phyloP scores from a whole-genome alignment of 768 basidiomycete genomes.

The Mycena haematopus region DNA sequence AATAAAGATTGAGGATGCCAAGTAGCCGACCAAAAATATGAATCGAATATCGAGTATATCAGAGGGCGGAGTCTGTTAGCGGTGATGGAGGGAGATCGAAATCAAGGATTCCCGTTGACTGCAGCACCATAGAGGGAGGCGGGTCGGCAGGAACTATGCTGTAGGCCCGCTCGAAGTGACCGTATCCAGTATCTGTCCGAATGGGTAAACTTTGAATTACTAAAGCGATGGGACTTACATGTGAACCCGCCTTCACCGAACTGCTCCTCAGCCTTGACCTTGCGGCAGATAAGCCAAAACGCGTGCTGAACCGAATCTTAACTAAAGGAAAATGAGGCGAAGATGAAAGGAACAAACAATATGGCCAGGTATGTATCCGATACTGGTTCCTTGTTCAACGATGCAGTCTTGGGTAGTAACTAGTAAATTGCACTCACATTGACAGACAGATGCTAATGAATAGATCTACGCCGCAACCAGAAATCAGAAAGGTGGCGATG shows the following conservation, averaged over 20 bases:
- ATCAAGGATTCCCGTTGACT: constrained; percentile 14
- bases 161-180: constrained; percentile 21
- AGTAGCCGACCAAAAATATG: too few relatives aligned
- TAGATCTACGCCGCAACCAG: constrained; percentile 67
- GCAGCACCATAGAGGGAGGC: constrained; percentile 28
- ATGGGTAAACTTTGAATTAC: neutral
- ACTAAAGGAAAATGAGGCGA: neutral
- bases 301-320: constrained; percentile 49
- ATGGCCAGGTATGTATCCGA: constrained; percentile 63
- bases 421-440: constrained; percentile 43
- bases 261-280: constrained; percentile 63
- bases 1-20: too few relatives aligned
- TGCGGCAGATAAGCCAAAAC: constrained; percentile 69
- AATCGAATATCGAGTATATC: too few relatives aligned
- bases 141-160: constrained; percentile 5
- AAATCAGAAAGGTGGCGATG: constrained; percentile 58
- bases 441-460: constrained; percentile 64
- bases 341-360: constrained; percentile 38
- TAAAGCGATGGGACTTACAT: constrained; percentile 44
- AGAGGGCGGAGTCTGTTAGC: neutral
- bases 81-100: neutral
- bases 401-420: too few relatives aligned
- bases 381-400: constrained; percentile 35
- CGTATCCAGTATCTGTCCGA: constrained; percentile 21
- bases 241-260: constrained; percentile 61